Evolutionary conservation across 495 filamentous ascomycete genomes (phyloP), one percentile per base, ranked within the genome.

Genomic region (Hyphodiscus hymeniophilus): DNA sequence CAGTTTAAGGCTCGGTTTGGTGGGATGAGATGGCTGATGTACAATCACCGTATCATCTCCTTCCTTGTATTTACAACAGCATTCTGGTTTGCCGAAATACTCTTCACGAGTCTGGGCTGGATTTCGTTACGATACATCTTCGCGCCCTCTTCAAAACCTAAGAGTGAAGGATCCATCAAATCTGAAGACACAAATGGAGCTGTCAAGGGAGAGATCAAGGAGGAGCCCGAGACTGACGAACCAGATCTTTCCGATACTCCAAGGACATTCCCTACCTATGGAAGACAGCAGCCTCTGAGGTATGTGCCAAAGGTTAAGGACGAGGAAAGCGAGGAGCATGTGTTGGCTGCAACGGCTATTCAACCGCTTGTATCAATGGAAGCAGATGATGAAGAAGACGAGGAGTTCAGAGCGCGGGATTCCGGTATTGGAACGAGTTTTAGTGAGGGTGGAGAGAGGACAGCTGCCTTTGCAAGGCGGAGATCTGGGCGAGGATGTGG

Each of bases 1-100:
- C 72, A 71, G 13, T 77, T 98, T 18, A 72, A 66, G 11, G 89
- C 92, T 1, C 71, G 75, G 35, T 79, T 96, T 49, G 67, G 70
- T 17, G 92, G 90, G 0, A 57, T 96, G 50, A 75, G 84, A 47
- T 90, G 85, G 82, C 57, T 87, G 22, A 94, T 98, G 86, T 90
- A 87, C 51, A 76, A 84, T 18, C 81, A 87, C 66, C 79, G 81
- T 30, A 49, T 90, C 23, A 60, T 80, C 1, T 78, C 79, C 10
- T 87, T 88, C 51, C 32, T 85, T 0, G 52, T 84, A 2, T 84
- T 84, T 45, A 85, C 77, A 3, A 65, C 59, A 3, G 36, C 75
- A 21, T 95, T 96, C 62, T 96, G 89, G 90, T 62, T 60, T 7
- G 67, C 75, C 1, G 85, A 85, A 54, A 71, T 94, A 65, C 36